Evolutionary conservation across 176 grass and related monocot genomes (phyloP), one percentile per base, ranked within the genome.

Genomic region (Urochloa ruziziensis): DNA sequence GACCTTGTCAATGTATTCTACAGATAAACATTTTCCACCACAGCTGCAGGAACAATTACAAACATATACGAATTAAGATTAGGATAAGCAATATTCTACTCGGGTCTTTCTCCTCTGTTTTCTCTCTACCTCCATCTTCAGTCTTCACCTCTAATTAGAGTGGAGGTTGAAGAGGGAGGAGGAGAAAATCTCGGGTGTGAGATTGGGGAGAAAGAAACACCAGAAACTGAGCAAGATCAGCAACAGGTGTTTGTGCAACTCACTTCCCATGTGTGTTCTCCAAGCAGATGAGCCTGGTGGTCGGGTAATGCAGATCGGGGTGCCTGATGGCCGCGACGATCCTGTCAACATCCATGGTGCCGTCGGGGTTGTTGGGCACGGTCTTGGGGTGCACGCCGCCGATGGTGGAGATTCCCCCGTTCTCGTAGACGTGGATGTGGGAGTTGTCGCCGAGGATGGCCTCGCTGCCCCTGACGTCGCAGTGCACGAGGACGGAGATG

Each of bases 241-340:
- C 25, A 40, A 12, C 47, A 64, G 16, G 23, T 1, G 29, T 23
- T 21, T 16, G 16, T 10, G 30, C 49, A 34, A 90, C 93, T 98
- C 80, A 99, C 93, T 96, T 99, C 42, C 87, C 91, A 44, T 99
- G 96, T 3, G 93, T 95, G 79, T 99, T 99, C 85, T 99, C 96
- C 83, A 99, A 74, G 93, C 96, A 99, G 85, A 99, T 95, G 35
- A 99, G 58, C 43, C 80, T 87, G 16, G 96, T 99, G 7, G 96
- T 92, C 6, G 96, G 96, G 74, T 96, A 94, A 71, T 87, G 93
- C 57, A 99, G 12, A 4, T 88, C 70, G 13, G n/a, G 78, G 24
- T 84, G 67, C 83, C 93, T 89, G 42, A 99, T 94, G 40, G 93
- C 96, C 0, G 78, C 90, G 0, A 92, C 87, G 58, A 99, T 96